A percentile compares a stretch with the other conserved stretches of the same genome.
Conservation (phyloP, 768 basidiomycete genomes). For the Chalciporus sphaerocephalus region DNA sequence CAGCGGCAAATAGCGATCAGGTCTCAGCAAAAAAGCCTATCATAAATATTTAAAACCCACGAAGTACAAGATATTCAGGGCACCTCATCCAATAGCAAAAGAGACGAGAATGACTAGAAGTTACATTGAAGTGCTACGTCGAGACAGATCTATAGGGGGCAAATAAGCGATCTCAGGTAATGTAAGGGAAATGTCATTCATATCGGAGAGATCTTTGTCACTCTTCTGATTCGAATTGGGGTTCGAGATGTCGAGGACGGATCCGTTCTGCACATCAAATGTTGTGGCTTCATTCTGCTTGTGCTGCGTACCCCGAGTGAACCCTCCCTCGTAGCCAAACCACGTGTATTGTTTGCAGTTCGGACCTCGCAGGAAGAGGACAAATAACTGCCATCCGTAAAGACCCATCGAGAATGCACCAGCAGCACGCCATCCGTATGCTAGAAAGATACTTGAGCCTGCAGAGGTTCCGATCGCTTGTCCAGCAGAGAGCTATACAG, state of each 20-base stretch:
- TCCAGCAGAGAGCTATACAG: conserved; percentile 28
- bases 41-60: not conserved
- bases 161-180: not conserved
- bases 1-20: not conserved
- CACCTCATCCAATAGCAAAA: not conserved
- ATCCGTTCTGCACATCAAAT: conserved; percentile 2
- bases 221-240: not conserved
- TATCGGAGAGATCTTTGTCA: not conserved
- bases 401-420: conserved; percentile 32
- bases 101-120: not conserved
- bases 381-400: conserved; percentile 30
- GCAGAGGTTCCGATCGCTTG: conserved; percentile 42
- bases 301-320: conserved; percentile 14
- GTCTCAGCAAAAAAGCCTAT: not conserved
- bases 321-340: conserved; percentile 62
- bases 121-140: not conserved
- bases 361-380: conserved; percentile 38
- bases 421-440: conserved; percentile 36
- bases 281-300: not conserved
- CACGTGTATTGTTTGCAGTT: conserved; percentile 36
- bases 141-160: not conserved
- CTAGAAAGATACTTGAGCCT: conserved; percentile 37
- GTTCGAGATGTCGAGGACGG: not conserved
- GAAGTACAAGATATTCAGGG: too few relatives aligned
- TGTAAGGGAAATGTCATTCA: not conserved